These are phyloP conservation scores for Lactifluus hygrophoroides DNA, from an alignment of 768 basidiomycete genomes.

Conservation along the genomic window DNA sequence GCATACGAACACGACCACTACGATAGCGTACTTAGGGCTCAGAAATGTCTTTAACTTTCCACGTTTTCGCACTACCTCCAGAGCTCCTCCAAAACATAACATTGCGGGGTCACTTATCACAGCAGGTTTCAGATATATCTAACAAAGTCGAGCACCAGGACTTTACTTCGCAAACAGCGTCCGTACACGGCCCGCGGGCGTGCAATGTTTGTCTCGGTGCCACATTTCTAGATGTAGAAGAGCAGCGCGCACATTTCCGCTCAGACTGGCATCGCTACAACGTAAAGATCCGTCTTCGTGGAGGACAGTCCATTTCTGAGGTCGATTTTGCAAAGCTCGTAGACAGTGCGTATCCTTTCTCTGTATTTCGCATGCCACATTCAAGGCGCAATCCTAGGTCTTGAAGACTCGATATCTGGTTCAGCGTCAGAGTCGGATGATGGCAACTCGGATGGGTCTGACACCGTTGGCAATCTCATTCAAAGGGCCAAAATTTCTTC, in stretches of 20 bases:
- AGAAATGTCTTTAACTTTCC: constrained; percentile 9
- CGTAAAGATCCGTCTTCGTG: constrained; percentile 70
- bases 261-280: constrained; percentile 99
- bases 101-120: constrained; percentile 51
- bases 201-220: constrained; percentile 70
- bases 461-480: constrained; percentile 59
- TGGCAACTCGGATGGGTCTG: constrained; percentile 49
- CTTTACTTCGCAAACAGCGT: constrained; percentile 24
- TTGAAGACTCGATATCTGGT: constrained; percentile 88
- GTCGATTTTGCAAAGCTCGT: constrained; percentile 67
- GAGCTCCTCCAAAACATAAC: constrained; percentile 63
- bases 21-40: not conserved
- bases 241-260: constrained; percentile 79
- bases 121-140: constrained; percentile 27
- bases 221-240: constrained; percentile 63
- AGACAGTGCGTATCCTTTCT: constrained; percentile 50
- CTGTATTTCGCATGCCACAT: not conserved
- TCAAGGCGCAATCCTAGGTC: constrained; percentile 31
- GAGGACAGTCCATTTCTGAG: constrained; percentile 56
- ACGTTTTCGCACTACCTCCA: constrained; percentile 61
- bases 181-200: constrained; percentile 36
- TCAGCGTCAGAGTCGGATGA: constrained; percentile 69
- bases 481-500: constrained; percentile 44
- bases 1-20: not conserved
- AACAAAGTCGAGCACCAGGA: constrained; percentile 27